Evolutionary conservation across 371 early-diverging fungal genomes (phyloP), one percentile per base, ranked within the genome.

Genomic region (Lichtheimia ramosa): DNA sequence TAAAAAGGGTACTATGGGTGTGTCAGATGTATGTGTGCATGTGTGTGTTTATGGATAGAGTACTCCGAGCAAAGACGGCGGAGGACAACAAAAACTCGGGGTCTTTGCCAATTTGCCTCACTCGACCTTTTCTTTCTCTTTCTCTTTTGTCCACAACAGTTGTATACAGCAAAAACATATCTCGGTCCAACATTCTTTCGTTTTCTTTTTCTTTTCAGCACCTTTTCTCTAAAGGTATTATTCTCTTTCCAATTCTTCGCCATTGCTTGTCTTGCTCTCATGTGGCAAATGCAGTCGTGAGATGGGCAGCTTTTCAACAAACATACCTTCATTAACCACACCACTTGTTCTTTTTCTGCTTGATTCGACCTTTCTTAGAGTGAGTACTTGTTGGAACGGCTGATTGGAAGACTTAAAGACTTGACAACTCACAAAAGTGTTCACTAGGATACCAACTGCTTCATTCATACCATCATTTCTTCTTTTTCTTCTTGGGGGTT

Each of bases 71-170:
- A 10, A 34, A 34, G 34, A 34, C 10, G 34, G 34, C 34, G 34
- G 34, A 34, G 34, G 34, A 34, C 34, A 34, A 34, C 34, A 34
- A 34, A 34, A 34, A 34, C 34, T 34, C 34, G 34, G 34, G 34
- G 34, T 34, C 34, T 34, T 34, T 34, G 34, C 34, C 34, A 5
- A 34, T 8, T 8, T 6, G 10, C 34, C 10, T 10, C 34, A 34
- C 10, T 34, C 34, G 34, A 46, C 46, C 34, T 53, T n/a, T 53
- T 53, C 53, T 53, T 53, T 53, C 28, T 53, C 53, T 34, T 28
- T 53, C 27, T 39, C 39, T 39, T 53, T 53, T 53, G 34, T 34
- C 34, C 34, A 34, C 34, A 6, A 34, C 34, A 34, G 10, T 34
- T 34, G 34, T 34, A 34, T 34, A 34, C 34, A 34, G 34, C 34